Evolutionary conservation across 495 filamentous ascomycete species (phyloP), one percentile per base, ranked within the genome.

Genomic region (Thozetella sp.): DNA sequence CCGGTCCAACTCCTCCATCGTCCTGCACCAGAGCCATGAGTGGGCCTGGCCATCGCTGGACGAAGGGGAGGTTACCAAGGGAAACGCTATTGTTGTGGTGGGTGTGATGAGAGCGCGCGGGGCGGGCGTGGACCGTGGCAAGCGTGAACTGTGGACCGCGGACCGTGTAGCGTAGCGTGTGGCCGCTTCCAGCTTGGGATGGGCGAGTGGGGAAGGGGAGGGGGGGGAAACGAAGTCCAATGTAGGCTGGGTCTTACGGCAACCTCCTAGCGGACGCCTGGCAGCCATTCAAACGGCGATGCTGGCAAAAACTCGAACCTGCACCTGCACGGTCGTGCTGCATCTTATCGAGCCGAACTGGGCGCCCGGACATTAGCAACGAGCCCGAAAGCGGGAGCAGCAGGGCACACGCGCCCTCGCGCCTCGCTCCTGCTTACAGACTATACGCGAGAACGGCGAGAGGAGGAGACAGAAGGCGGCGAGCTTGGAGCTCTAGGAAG

Each of bases 271-370:
- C 15, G 30, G 15, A 37, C 6, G 30, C 6, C 6, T 37, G 52
- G 50, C 63, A 66, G 57, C 69, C 69, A 72, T 58, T 72, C 69
- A 72, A 68, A 50, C 54, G 43, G 25, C 68, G 69, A 67, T 67
- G 70, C 67, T 70, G 66, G 63, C 69, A 57, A 64, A 57, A 65
- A 60, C 55, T 58, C 59, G 63, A 60, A 61, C 54, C 66, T 63
- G 66, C 66, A 69, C 46, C 57, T 71, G 68, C 68, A 67, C 53
- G 63, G 59, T 51, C 56, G 43, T 63, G 68, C 61, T 55, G 53
- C 26, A 26, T 55, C 27, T 22, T 22, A 40, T 55, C 25, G 26
- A 37, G 1, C 53, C 17, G 25, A 4, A 37, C 51, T 25, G 22
- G n/a, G 25, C 30, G 3, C 25, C 51, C 30, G 51, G 51, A 19